These are phyloP conservation scores for Lactarius psammicola DNA, from an alignment of 768 basidiomycete species.

Conservation along the genomic window DNA sequence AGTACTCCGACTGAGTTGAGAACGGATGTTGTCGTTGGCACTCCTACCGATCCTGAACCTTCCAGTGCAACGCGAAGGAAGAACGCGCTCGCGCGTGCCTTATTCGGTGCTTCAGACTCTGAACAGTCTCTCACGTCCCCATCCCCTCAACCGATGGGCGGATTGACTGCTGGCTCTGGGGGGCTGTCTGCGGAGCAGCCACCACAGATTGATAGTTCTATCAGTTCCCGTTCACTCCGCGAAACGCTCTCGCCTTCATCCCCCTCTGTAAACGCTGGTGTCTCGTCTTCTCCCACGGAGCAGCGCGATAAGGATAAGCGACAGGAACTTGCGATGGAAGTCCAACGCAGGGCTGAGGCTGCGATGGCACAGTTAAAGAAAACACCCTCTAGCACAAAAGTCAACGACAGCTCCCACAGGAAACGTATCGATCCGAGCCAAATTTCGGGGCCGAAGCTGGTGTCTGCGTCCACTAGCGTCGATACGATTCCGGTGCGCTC, in stretches of 20 bases:
- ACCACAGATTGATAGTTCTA: conserved; percentile 45
- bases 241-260: conserved; percentile 36
- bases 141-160: conserved; percentile 29
- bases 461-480: conserved; percentile 42
- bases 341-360: conserved; percentile 28
- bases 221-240: conserved; percentile 48
- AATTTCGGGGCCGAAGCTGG: conserved; percentile 42
- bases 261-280: background rate
- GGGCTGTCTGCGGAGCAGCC: conserved; percentile 53
- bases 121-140: conserved; percentile 35
- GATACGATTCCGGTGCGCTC: conserved; percentile 36
- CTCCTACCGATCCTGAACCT: conserved; percentile 39
- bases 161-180: conserved; percentile 40
- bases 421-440: conserved; percentile 40
- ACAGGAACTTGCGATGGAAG: conserved; percentile 24
- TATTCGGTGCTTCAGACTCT: conserved; percentile 59
- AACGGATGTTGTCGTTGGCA: conserved; percentile 30
- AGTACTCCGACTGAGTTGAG: conserved; percentile 5
- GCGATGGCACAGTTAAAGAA: conserved; percentile 45
- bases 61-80: conserved; percentile 50
- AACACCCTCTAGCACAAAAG: conserved; percentile 41
- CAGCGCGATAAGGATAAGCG: conserved; percentile 24
- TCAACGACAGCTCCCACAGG: conserved; percentile 30
- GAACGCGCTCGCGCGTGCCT: conserved; percentile 70
- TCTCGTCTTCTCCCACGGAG: conserved; percentile 7